Base-by-base conservation (phyloP, 2,329 filamentous ascomycete genomes). In the Monosporascus sp. region DNA sequence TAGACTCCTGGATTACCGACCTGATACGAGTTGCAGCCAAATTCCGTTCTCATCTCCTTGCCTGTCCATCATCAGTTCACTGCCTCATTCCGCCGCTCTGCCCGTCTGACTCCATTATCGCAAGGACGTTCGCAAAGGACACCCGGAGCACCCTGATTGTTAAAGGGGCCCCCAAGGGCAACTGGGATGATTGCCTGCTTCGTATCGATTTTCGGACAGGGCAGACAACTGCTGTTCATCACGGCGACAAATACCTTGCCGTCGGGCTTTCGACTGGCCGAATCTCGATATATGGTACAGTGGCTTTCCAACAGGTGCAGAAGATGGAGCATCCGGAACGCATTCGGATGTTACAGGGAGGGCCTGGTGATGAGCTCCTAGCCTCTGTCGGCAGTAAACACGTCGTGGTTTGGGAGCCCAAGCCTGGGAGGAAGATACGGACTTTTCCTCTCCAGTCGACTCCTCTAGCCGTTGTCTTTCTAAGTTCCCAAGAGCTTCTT, bases 131-230 rank as follows among this genome's bases (percentile, higher is more conserved):
- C 48, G 49, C 49, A 14, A 56, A 44, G 6, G 48, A 53, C 37
- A 3, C 26, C n/a, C 53, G 38, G 17, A n/a, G 37, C 6, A 52
- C 47, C 3, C 27, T 67, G 3, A 19, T 47, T 8, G 55, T 68
- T n/a, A 61, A 56, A 27, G 67, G 66, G 5, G 27, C 63, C 3
- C 51, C 54, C n/a, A 26, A 26, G 24, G 24, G 24, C 24, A 26
- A 51, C 5, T 72, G 69, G 70, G 68, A 70, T 53, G 68, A 71
- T 46, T 70, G 69, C 52, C 41, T 71, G 7, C 54, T 58, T 26
- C 56, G 59, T 5, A 62, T 70, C 37, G 62, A 70, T 51, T 70
- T 68, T 50, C 48, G 54, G 11, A 55, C 56, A 41, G 60, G 61
- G 2, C 52, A 55, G 31, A 51, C 67, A 1, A 65, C 56, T n/a